Evolutionary conservation across 2,329 filamentous ascomycete genomes (phyloP).

Genomic region (Beauveria sp.): DNA sequence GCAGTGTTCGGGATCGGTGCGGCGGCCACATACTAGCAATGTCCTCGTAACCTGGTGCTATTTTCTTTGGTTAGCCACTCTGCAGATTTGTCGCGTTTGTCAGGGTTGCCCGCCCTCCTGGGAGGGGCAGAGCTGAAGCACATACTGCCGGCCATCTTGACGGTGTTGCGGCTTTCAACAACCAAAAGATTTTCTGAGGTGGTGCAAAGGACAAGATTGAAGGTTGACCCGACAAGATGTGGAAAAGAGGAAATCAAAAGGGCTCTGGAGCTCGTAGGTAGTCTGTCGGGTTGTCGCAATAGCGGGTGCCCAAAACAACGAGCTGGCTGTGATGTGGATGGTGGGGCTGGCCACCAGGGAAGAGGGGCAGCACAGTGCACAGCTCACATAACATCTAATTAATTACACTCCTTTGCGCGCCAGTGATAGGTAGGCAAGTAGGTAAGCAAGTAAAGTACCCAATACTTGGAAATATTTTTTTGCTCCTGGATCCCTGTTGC

Average conservation of each 20-base stretch:
- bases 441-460: neutral
- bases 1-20: neutral
- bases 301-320: conserved; percentile 12
- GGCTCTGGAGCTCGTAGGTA: conserved; percentile 1
- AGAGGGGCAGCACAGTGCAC: conserved; percentile 12
- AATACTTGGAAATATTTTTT: neutral
- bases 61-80: conserved; percentile 16
- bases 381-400: neutral
- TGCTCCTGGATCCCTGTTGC: neutral
- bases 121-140: conserved; percentile 7
- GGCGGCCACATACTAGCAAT: conserved; percentile 36
- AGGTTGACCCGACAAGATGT: conserved; percentile 16
- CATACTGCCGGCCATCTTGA: conserved; percentile 29
- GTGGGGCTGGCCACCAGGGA: conserved; percentile 5
- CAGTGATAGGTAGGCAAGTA: neutral
- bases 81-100: conserved; percentile 11
- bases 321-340: conserved; percentile 10
- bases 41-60: conserved; percentile 33
- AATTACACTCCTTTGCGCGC: neutral
- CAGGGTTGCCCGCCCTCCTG: neutral
- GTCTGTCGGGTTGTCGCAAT: conserved; percentile 11
- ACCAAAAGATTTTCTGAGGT: neutral
- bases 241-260: neutral
- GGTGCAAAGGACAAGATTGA: neutral
- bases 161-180: conserved; percentile 1